Evolutionary conservation across 73 alveolate genomes (phyloP).

Genomic region (Blepharisma japonicum): DNA sequence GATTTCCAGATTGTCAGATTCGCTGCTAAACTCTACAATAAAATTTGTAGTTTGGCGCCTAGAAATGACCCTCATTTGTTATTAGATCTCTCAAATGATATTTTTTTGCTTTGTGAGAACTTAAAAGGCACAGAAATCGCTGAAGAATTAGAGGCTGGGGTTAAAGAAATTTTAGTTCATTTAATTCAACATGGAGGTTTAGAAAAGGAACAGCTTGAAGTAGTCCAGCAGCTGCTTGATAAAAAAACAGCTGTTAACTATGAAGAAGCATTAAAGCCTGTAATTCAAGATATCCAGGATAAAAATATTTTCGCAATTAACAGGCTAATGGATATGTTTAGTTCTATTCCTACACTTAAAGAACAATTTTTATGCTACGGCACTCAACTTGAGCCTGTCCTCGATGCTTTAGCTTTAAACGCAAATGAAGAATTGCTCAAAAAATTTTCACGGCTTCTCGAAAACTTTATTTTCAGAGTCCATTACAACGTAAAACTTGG

Average conservation of each 20-base stretch:
- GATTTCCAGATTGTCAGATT: background rate
- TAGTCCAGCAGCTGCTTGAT: background rate
- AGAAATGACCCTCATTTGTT: background rate
- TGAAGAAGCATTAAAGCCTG: background rate
- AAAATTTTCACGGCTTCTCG: conserved; percentile 7
- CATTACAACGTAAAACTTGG: background rate
- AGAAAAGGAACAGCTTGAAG: background rate
- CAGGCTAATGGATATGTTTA: background rate
- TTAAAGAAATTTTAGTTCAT: background rate
- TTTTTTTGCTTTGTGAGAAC: background rate
- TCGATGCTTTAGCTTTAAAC: background rate
- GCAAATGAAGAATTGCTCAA: background rate
- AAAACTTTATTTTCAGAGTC: background rate
- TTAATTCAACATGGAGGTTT: background rate
- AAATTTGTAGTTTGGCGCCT: background rate
- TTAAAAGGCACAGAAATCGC: background rate
- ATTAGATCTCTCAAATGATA: background rate
- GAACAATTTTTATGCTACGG: background rate
- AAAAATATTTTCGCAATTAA: background rate
- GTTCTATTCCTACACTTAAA: background rate
- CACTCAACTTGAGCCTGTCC: background rate
- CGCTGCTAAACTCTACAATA: background rate
- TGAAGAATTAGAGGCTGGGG: conserved; percentile 2
- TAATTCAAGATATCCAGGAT: background rate
- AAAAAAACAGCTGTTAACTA: background rate